Evolutionary conservation across 1,284 basidiomycete species (phyloP), one percentile per base, ranked within the genome.

Genomic region (Rhodotorula sp.): DNA sequence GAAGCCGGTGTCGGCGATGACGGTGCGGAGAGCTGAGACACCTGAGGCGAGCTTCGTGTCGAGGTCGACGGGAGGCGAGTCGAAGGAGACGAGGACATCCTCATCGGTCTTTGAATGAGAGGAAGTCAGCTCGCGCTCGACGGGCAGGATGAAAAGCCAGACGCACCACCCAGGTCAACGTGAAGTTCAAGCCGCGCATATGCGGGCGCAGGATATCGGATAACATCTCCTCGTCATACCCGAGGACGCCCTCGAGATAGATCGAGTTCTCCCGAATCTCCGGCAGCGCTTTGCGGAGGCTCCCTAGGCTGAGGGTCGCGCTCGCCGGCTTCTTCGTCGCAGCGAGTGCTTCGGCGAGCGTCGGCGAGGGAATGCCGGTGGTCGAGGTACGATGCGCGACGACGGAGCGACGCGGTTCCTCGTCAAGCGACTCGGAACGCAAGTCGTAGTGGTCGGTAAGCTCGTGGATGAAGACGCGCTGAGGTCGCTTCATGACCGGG

Each of bases 201-300:
- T 62, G 58, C 39, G 72, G 73, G 27, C 49, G 32, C 24, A 76
- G 48, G 39, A 76, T 65, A 20, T 75, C 73, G n/a, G 62, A 51
- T 11, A 78, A 55, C 46, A 55, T 64, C 36, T 60, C 62, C 44
- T 76, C 76, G 54, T 76, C 75, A 57, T 70, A 74, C 3, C 77
- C 77, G 47, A 78, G 74, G 15, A 78, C 77, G 22, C 72, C 71
- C 47, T 76, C 75, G 19, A 78, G 72, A 59, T 69, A 63, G 13
- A 73, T 58, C n/a, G 75, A 68, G 36, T 74, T 74, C 59, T 71
- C 65, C 30, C 64, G 58, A 11, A 57, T 53, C 52, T 74, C 66
- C 2, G 65, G 64, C 36, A 70, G 34, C 7, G 66, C 59, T 22
- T 59, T 59, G 22, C 74, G 67, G 19, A 73, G 59, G 24, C 55